Conservation (phyloP, 352 stramenopile species). For the Bremia lactucae region DNA sequence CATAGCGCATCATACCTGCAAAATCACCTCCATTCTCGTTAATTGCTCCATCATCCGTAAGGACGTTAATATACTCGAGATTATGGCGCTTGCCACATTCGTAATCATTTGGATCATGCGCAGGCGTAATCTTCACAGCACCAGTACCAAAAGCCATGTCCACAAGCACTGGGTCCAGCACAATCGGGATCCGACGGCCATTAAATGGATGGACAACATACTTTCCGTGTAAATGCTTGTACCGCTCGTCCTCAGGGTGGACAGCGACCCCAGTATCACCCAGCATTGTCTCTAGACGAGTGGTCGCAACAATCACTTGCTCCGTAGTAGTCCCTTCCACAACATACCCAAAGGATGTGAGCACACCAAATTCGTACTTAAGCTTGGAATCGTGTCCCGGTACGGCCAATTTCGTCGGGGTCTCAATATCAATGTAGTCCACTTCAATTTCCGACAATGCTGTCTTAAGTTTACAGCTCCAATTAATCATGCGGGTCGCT, state of each 20-base stretch:
- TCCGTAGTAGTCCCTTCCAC: conserved; percentile 88
- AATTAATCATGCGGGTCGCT: conserved; percentile 98
- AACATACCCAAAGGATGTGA: conserved; percentile 96
- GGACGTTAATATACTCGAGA: conserved; percentile 96
- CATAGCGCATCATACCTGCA: conserved; percentile 82
- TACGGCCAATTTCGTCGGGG: conserved; percentile 91
- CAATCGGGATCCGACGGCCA: conserved; percentile 93
- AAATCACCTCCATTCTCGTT: conserved; percentile 89
- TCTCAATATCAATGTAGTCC: conserved; percentile 98
- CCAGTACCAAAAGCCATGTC: conserved; percentile 98
- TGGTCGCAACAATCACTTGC: conserved; percentile 84
- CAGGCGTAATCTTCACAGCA: conserved; percentile 98
- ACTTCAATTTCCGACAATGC: conserved; percentile 95
- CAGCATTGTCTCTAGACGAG: conserved; percentile 99
- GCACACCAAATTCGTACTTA: conserved; percentile 98
- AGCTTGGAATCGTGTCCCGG: conserved; percentile 91
- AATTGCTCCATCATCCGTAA: conserved; percentile 95
- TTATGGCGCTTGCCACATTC: conserved; percentile 93
- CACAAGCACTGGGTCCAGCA: conserved; percentile 92
- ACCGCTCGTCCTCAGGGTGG: conserved; percentile 97
- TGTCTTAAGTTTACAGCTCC: conserved; percentile 97
- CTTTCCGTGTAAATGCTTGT: conserved; percentile 98
- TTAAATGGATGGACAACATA: conserved; percentile 97
- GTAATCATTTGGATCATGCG: conserved; percentile 99
- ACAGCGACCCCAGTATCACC: conserved; percentile 97